Conservation (phyloP, 2,329 filamentous ascomycete genomes). For the Xylaria multiplex region DNA sequence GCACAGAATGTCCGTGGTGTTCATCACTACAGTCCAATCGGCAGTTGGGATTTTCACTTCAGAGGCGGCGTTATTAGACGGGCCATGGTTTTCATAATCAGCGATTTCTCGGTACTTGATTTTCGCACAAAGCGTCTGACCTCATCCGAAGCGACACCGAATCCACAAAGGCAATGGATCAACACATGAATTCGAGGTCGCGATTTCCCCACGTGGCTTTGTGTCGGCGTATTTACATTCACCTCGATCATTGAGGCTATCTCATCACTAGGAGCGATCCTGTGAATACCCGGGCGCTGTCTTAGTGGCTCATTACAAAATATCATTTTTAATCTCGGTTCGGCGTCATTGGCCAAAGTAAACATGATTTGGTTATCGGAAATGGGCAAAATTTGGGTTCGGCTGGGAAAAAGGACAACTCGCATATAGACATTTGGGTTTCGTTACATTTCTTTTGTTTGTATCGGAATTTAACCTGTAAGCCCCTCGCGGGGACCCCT, state of each 20-base stretch:
- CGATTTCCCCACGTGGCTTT: background rate
- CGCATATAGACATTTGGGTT: constrained; percentile 50
- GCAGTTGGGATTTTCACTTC: constrained; percentile 28
- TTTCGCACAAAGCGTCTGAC: constrained; percentile 8
- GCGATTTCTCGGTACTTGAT: constrained; percentile 14
- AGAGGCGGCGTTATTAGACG: constrained; percentile 44
- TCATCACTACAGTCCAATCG: background rate
- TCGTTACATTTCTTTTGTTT: constrained; percentile 43
- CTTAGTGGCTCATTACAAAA: constrained; percentile 20
- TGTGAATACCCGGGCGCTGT: background rate
- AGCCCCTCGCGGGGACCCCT: constrained; percentile 43
- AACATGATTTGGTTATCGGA: constrained; percentile 39
- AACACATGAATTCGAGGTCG: background rate
- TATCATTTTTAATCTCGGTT: constrained; percentile 43
- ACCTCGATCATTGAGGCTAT: background rate
- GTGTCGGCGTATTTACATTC: background rate
- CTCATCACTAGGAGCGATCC: background rate
- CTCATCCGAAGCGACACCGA: constrained; percentile 5
- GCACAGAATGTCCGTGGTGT: constrained; percentile 38
- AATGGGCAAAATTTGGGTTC: constrained; percentile 46
- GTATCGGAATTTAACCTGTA: constrained; percentile 35
- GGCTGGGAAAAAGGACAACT: constrained; percentile 48
- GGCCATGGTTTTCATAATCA: constrained; percentile 22
- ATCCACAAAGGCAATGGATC: background rate
- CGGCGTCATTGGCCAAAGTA: constrained; percentile 40